Evolutionary conservation across 164 flowering plant species (phyloP), one percentile per base, ranked within the genome.

Genomic region (Kingdonia uniflora): DNA sequence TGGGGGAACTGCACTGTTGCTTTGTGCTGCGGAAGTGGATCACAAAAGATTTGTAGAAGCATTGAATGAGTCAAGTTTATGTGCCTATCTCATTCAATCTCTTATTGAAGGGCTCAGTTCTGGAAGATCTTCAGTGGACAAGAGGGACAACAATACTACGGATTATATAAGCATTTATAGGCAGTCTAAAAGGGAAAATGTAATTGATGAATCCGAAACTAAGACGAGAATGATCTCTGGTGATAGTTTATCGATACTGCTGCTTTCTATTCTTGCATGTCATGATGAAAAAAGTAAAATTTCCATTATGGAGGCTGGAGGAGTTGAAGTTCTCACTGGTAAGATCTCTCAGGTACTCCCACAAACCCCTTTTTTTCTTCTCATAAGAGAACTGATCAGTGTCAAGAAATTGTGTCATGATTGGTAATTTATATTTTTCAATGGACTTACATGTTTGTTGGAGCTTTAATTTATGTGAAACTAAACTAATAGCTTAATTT

Each of bases 1-100:
- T 69, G 99, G 97, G 15, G 99, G 99, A 57, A 67, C 85, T 67
- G 87, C 95, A 45, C 83, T 94, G 58, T 87, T 94, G 58, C 73
- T 76, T 43, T 94, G 97, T 74, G 85, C 95, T 65, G 81, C 91
- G 17, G 81, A 80, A 79, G 83, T 82, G 50, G 78, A 80, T 68
- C 80, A 75, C 55, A 78, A 76, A 33, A 77, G 76, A 56, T 75
- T 84, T 11, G 65, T 84, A 58, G 89, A 81, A 51, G 92, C 76
- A 66, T 67, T 94, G 19, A 76, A 74, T 52, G 74, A 70, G 29
- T 77, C 95, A 52, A 73, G 68, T 25, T 70, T 68, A 19, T 74
- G 78, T 51, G 22, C 56, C 25, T 54, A 59, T 61, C 87, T 94
- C 51, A 78, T 94, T 71, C 87, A 80, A 35, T 81, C 99, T 50